phyloP scores from a whole-genome alignment of 192 early-diverging fungal species.

The Allomyces arbusculus region DNA sequence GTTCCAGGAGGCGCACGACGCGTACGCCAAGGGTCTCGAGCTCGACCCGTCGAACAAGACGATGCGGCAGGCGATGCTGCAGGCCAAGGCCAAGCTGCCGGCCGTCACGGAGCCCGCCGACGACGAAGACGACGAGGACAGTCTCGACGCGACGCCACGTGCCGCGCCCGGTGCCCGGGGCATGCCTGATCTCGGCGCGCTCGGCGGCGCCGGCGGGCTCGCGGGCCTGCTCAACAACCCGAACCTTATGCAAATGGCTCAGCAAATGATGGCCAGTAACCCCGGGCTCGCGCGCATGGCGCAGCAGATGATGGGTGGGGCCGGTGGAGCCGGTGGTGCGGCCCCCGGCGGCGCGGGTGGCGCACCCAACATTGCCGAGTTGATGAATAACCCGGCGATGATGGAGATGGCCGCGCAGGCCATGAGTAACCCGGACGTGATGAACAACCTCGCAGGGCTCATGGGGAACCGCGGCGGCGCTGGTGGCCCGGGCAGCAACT shows the following conservation, averaged over 20 bases:
- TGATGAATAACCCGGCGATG: constrained; percentile 57
- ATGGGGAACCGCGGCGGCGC: not conserved
- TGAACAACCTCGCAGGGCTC: not conserved
- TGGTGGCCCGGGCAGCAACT: not conserved
- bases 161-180: constrained; percentile 8
- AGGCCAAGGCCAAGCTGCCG: constrained; percentile 37
- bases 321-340: constrained; percentile 5
- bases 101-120: not conserved
- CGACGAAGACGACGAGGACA: not conserved
- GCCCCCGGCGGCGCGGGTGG: not conserved
- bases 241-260: constrained; percentile 86
- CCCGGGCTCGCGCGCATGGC: constrained; percentile 75
- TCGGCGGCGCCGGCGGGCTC: constrained; percentile 12
- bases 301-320: constrained; percentile 54
- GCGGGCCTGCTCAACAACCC: constrained; percentile 43
- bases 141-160: not conserved
- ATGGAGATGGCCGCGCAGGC: constrained; percentile 14
- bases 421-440: not conserved
- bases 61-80: constrained; percentile 52
- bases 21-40: constrained; percentile 74
- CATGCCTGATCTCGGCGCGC: constrained; percentile 10
- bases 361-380: constrained; percentile 23
- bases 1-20: constrained; percentile 62
- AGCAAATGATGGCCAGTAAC: constrained; percentile 87
- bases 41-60: constrained; percentile 64